phyloP scores from a whole-genome alignment of 495 filamentous ascomycete species.

The Extremus antarcticus region DNA sequence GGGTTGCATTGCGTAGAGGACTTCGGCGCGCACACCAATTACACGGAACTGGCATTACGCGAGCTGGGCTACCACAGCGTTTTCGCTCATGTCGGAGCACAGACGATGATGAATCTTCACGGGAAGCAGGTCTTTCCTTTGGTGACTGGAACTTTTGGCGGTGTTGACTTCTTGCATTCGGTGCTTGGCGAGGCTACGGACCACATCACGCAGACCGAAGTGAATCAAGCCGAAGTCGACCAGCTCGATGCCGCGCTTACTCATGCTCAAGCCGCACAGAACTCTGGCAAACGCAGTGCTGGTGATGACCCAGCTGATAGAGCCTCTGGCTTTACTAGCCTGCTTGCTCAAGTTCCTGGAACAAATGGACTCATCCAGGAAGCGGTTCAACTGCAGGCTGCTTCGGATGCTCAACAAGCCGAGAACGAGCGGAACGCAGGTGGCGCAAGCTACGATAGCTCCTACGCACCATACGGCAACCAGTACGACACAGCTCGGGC shows the following conservation, averaged over 20 bases:
- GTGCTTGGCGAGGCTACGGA: conserved; percentile 94
- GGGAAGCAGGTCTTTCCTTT: conserved; percentile 74
- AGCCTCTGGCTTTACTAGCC: conserved; percentile 49
- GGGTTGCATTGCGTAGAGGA: conserved; percentile 90
- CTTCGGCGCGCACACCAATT: conserved; percentile 92
- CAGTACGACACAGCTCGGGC: conserved; percentile 22
- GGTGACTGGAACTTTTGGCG: conserved; percentile 82
- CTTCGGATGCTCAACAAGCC: conserved; percentile 60
- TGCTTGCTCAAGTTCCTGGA: conserved; percentile 69
- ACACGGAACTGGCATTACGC: conserved; percentile 74
- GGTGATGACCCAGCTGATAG: conserved; percentile 33
- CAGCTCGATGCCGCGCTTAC: conserved; percentile 67
- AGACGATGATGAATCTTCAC: conserved; percentile 59
- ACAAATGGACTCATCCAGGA: conserved; percentile 66
- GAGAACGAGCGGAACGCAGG: conserved; percentile 16
- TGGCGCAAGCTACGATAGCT: conserved; percentile 6
- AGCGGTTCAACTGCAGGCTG: conserved; percentile 62
- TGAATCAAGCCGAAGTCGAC: conserved; percentile 79
- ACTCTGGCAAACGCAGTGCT: neutral
- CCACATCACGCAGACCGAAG: conserved; percentile 89
- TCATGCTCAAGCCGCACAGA: conserved; percentile 28
- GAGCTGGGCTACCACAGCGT: conserved; percentile 75
- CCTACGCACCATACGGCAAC: conserved; percentile 18
- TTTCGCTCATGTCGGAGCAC: conserved; percentile 73
- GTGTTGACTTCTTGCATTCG: conserved; percentile 91